Evolutionary conservation across 176 grass and related monocot genomes (phyloP), one percentile per base, ranked within the genome.

Genomic region (Oryza brachyantha): DNA sequence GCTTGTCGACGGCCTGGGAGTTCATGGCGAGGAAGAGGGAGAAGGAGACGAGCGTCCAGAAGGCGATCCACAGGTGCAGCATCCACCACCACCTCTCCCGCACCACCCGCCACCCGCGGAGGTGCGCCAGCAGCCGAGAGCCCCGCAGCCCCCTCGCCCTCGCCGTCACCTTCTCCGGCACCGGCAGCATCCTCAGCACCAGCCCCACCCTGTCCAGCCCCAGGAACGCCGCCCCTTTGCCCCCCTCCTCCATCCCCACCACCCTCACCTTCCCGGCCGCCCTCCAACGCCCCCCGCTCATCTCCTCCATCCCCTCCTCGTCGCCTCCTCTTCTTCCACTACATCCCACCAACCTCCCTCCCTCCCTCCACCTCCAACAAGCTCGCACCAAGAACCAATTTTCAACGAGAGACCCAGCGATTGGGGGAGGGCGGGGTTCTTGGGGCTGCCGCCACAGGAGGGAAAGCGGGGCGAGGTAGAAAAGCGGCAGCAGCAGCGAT

Each of bases 131-230:
- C 2, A 52, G 19, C 5, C 48, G 7, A n/a, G n/a, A n/a, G 17
- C 2, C 2, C 17, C 48, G 5, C 88, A 91, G 68, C 62, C 82
- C 39, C 83, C 74, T 45, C 48, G 50, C 71, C 70, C 81, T 55
- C 41, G 50, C 71, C 70, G 81, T 64, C 78, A 92, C 76, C 69
- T 97, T 90, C 73, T 86, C 90, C 75, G 87, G 83, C 70, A 84
- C 48, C 19, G 40, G 86, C 21, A 63, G 62, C 7, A 70, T 70
- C 26, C 31, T 42, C 8, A 14, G 36, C 22, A 34, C 75, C 31
- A 81, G 77, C 21, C 76, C 54, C 55, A 76, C 11, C 81, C 86
- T 36, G 75, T 75, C 86, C 1, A 84, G 41, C 4, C 81, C 64
- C 7, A 88, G 76, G 57, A 88, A 88, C 64, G 55, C 42, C 19